Evolutionary conservation across 805 yeast species (phyloP).

Genomic region (Candida lessepsii): DNA sequence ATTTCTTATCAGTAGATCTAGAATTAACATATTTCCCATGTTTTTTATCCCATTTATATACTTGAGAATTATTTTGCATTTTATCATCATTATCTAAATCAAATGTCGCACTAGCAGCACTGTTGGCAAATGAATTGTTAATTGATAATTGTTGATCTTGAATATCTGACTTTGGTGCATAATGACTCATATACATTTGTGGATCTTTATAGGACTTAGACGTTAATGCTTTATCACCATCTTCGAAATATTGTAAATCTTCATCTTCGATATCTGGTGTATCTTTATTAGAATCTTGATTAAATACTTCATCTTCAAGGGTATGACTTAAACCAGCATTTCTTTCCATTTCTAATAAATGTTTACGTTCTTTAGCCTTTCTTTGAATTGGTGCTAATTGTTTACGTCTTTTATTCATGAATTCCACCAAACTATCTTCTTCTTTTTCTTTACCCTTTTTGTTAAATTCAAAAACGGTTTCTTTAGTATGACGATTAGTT

Average conservation of each 20-base stretch:
- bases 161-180: constrained; percentile 74
- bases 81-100: constrained; percentile 80
- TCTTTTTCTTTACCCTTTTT: constrained; percentile 38
- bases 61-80: constrained; percentile 64
- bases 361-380: constrained; percentile 68
- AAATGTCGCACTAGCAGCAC: constrained; percentile 82
- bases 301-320: constrained; percentile 70
- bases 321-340: constrained; percentile 70
- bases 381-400: constrained; percentile 88
- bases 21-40: constrained; percentile 85
- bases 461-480: constrained; percentile 91
- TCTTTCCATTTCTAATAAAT: constrained; percentile 69
- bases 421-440: constrained; percentile 67
- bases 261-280: constrained; percentile 46
- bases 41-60: constrained; percentile 90
- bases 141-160: constrained; percentile 76
- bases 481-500: constrained; percentile 67
- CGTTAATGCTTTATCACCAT: constrained; percentile 42
- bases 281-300: constrained; percentile 36
- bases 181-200: constrained; percentile 79
- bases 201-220: constrained; percentile 65
- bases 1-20: constrained; percentile 77
- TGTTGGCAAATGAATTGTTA: constrained; percentile 67
- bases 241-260: constrained; percentile 53
- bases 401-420: constrained; percentile 83